Evolutionary conservation across 208 protist species (phyloP), one percentile per base, ranked within the genome.

Genomic region (Crithidia thermophila): DNA sequence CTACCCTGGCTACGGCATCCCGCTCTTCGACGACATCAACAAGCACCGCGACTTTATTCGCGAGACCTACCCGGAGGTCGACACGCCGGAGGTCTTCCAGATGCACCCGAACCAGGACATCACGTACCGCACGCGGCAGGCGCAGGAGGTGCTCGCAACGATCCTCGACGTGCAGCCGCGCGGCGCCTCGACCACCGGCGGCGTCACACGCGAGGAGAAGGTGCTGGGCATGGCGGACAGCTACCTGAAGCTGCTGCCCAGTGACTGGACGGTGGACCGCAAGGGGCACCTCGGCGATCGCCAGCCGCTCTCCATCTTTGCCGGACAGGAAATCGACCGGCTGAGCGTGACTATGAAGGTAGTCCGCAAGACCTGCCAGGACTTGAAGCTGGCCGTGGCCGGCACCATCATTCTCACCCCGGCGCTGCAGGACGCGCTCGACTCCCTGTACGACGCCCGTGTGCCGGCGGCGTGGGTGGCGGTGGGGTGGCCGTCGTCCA

Each of bases 361-460:
- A 2, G 82, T 98, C 40, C 93, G 95, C 30, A 67, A 70, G 27
- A 98, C 94, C 3, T 93, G 98, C 62, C 81, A 79, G 25, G 91
- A 99, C 82, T 83, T 99, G 23, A 94, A 98, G 81, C 87, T 98
- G 5, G 98, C 98, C 10, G 98, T 99, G 31, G 96, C 96, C 18
- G 98, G 98, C 47, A 98, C 97, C 11, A 99, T 99, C 73, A 98
- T 99, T 52, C 95, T 99, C 77, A 98, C 93, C 28, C 90, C 97
- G 11, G 79, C 87, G 16, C 86, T 99, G 56, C 88, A 98, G 66
- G 94, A 98, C 75, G 82, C 94, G 33, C 71, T 99, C 37, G 92
- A 99, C 81, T 91, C 93, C 49, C 72, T 99, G 16, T 99, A 98
- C 85, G 97, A 99, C 77, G 97, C 95, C 30, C 86, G 95, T 49